These are phyloP conservation scores for Aureobasidium sp. DNA, from an alignment of 2,329 filamentous ascomycete species.

Conservation along the genomic window DNA sequence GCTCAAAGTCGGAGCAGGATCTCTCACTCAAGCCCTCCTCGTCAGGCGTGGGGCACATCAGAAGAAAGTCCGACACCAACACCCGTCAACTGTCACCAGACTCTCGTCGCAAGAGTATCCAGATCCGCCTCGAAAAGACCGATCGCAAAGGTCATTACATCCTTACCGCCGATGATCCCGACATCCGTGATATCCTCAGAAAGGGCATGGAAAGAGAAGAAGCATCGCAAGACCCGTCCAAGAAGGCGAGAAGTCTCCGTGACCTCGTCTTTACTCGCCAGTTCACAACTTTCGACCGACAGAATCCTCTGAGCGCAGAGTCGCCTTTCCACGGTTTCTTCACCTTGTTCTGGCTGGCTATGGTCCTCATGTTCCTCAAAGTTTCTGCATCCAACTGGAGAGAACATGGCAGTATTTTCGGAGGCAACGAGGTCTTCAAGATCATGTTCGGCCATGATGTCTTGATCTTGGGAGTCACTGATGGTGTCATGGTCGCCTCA, in stretches of 20 bases:
- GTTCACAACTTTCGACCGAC: slow-evolving; percentile 67
- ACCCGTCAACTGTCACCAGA: slow-evolving; percentile 11
- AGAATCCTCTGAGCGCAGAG: slow-evolving; percentile 57
- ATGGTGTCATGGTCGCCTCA: slow-evolving; percentile 60
- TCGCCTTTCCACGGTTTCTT: slow-evolving; percentile 75
- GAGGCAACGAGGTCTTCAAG: slow-evolving; percentile 63
- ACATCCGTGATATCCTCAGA: slow-evolving; percentile 41
- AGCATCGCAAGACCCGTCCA: slow-evolving; percentile 25
- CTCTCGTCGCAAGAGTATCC: slow-evolving; percentile 34
- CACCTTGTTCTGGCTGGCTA: slow-evolving; percentile 68
- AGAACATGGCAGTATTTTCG: slow-evolving; percentile 60
- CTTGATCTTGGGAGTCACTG: slow-evolving; percentile 49
- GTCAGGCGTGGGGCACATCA: slow-evolving; percentile 14
- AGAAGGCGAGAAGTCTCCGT: slow-evolving; percentile 35
- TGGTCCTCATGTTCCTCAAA: slow-evolving; percentile 59
- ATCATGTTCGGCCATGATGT: slow-evolving; percentile 57
- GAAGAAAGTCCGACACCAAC: slow-evolving; percentile 5
- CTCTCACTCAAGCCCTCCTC: background rate
- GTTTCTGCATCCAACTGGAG: slow-evolving; percentile 63
- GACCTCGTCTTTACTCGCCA: slow-evolving; percentile 65
- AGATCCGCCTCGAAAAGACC: slow-evolving; percentile 42
- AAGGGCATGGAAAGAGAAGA: slow-evolving; percentile 39
- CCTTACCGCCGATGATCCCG: slow-evolving; percentile 44
- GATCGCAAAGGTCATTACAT: slow-evolving; percentile 41
- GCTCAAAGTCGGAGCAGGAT: background rate